Evolutionary conservation across 2,329 filamentous ascomycete genomes (phyloP).

Genomic region (Colletotrichum spaethianum): DNA sequence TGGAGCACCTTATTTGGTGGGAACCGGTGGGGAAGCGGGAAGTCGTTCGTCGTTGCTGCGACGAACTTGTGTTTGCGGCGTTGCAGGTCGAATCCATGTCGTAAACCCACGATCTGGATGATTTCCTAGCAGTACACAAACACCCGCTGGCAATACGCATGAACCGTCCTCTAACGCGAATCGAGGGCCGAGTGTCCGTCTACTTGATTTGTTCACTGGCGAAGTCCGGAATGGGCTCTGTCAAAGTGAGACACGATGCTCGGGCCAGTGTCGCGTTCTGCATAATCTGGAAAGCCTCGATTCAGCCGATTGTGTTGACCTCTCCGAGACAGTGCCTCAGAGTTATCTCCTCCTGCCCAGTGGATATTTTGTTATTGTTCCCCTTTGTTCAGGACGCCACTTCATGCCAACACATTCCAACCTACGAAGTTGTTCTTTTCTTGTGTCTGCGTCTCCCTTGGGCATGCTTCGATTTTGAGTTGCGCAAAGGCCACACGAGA

Average conservation of each 20-base stretch:
- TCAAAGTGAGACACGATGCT: conserved; percentile 21
- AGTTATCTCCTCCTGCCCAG: conserved; percentile 12
- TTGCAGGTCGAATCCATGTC: background rate
- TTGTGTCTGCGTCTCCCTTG: conserved; percentile 1
- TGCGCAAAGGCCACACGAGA: background rate
- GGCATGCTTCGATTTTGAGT: background rate
- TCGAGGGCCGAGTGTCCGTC: background rate
- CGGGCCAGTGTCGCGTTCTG: conserved; percentile 29
- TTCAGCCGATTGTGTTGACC: background rate
- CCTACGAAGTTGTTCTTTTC: background rate
- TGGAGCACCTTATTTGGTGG: conserved; percentile 39
- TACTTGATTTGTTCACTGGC: background rate
- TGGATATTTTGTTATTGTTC: background rate
- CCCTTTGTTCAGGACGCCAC: conserved; percentile 16
- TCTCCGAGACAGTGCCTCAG: conserved; percentile 24
- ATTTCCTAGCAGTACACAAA: background rate
- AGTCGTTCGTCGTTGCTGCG: conserved; percentile 20
- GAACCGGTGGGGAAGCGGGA: conserved; percentile 36
- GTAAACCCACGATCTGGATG: background rate
- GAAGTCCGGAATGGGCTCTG: conserved; percentile 19
- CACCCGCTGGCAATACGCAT: background rate
- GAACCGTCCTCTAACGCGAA: background rate
- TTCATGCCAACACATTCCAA: conserved; percentile 24
- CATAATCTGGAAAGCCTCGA: conserved; percentile 4
- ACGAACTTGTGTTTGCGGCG: conserved; percentile 30